A percentile compares a stretch with the other conserved stretches of the same genome.
Evolutionary conservation across 2,329 filamentous ascomycete genomes (phyloP).

Genomic region (Fusarium pilosicola): DNA sequence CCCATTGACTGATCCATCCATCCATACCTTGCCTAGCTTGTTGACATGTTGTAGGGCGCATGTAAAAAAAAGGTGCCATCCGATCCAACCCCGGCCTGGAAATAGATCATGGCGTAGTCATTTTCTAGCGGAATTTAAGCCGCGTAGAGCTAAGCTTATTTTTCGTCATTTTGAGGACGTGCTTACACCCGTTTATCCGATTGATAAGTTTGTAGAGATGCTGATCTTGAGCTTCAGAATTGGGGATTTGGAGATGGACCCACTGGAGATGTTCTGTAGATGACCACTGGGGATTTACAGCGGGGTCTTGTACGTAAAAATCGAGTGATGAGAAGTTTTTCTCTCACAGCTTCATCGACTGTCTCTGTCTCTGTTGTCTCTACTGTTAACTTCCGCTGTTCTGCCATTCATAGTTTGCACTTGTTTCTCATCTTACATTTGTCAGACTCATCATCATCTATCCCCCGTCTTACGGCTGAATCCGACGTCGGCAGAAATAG

Average conservation of each 20-base stretch:
- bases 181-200: conserved; percentile 11
- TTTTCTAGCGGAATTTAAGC: neutral
- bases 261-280: conserved; percentile 19
- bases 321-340: conserved; percentile 3
- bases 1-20: conserved; percentile 32
- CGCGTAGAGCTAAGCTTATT: neutral
- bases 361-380: no score
- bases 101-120: neutral
- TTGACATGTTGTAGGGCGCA: conserved; percentile 38
- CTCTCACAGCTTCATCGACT: no score
- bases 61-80: conserved; percentile 6
- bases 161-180: neutral
- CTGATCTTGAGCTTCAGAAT: neutral
- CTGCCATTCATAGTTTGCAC: neutral
- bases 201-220: neutral
- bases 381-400: neutral
- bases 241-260: conserved; percentile 9
- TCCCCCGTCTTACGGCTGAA: neutral
- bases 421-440: conserved; percentile 8
- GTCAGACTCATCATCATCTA: conserved; percentile 1
- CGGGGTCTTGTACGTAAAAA: conserved; percentile 34
- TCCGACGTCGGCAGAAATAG: conserved; percentile 17
- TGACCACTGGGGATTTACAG: neutral
- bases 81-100: conserved; percentile 18
- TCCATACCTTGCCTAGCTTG: conserved; percentile 9